These are phyloP conservation scores for Exophiala sp. DNA, from an alignment of 2,329 filamentous ascomycete genomes.

Conservation along the genomic window DNA sequence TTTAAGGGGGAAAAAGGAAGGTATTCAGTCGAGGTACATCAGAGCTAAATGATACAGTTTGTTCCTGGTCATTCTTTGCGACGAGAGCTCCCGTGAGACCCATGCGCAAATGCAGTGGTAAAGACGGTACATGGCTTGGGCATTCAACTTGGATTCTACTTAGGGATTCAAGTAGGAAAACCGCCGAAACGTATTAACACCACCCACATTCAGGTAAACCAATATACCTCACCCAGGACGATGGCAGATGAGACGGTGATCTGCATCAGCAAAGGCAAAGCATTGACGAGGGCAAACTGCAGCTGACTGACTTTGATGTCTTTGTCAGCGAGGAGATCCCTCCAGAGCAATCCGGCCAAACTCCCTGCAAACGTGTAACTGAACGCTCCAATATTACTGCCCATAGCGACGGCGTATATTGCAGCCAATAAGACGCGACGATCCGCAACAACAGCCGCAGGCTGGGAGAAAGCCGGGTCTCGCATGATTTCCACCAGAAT, in stretches of 20 bases:
- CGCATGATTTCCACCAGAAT: slow-evolving; percentile 30
- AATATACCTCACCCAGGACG: slow-evolving; percentile 27
- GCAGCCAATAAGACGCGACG: slow-evolving; percentile 19
- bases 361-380: slow-evolving; percentile 29
- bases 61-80: no score
- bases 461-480: slow-evolving; percentile 20
- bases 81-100: no score
- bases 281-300: slow-evolving; percentile 27
- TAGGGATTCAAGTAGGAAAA: no score
- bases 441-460: slow-evolving; percentile 14
- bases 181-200: neutral
- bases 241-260: slow-evolving; percentile 24
- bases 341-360: slow-evolving; percentile 27
- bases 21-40: no score
- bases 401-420: slow-evolving; percentile 27
- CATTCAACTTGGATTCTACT: no score
- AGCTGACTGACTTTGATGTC: slow-evolving; percentile 23
- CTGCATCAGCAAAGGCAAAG: slow-evolving; percentile 26
- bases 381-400: slow-evolving; percentile 29
- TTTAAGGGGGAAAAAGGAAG: no score
- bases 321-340: slow-evolving; percentile 25
- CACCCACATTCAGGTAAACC: slow-evolving; percentile 14
- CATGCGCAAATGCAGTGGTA: no score
- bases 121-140: no score
- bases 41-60: no score